phyloP scores from a whole-genome alignment of 179 eudicot species.

The Camellia oleifera region DNA sequence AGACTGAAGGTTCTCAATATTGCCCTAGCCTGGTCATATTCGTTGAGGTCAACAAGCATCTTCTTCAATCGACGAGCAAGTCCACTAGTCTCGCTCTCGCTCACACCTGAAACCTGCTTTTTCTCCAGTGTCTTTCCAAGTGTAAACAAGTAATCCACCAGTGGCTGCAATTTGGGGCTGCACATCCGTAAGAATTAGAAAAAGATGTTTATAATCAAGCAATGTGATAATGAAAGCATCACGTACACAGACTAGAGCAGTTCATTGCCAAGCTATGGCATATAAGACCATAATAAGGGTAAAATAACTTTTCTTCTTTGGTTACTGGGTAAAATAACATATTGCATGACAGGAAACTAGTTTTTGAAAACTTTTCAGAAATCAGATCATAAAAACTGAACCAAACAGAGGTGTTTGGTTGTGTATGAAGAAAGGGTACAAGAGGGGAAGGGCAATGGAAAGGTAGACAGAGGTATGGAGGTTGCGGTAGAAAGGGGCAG shows the following conservation, averaged over 20 bases:
- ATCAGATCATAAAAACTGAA: no score
- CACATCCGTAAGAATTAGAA: constrained; percentile 16
- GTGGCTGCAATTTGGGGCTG: constrained; percentile 79
- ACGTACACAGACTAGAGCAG: no score
- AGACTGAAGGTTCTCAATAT: constrained; percentile 70
- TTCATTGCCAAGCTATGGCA: no score
- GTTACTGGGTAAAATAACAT: constrained; percentile 16
- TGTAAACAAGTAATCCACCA: constrained; percentile 60
- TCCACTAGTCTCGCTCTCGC: constrained; percentile 46
- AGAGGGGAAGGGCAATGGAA: no score
- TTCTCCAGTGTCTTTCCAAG: constrained; percentile 72
- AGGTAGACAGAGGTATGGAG: no score
- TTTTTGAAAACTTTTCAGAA: no score
- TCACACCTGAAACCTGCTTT: constrained; percentile 44
- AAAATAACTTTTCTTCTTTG: no score
- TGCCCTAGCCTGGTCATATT: constrained; percentile 76
- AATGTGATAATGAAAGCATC: neutral
- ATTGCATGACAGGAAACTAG: no score
- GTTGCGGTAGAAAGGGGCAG: no score
- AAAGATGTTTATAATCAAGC: neutral
- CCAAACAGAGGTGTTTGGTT: no score
- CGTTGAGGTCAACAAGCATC: constrained; percentile 86
- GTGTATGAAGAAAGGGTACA: no score
- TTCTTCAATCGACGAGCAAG: constrained; percentile 87
- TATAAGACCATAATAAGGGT: no score